Evolutionary conservation across 371 early-diverging fungal genomes (phyloP), one percentile per base, ranked within the genome.

Genomic region (Nematocida ironsii): DNA sequence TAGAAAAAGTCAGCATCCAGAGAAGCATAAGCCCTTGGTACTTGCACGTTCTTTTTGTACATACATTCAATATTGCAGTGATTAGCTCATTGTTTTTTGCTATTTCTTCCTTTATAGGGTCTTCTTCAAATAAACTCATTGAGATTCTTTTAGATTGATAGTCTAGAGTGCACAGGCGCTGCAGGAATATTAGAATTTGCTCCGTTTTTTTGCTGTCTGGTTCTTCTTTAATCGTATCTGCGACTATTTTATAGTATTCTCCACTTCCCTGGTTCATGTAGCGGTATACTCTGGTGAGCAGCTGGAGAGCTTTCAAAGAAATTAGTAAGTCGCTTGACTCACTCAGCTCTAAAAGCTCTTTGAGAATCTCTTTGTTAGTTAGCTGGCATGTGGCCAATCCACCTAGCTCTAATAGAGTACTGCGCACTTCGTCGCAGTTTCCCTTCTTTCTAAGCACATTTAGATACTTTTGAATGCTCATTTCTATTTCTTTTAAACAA

Each of bases 1-100:
- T 25, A 25, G 71, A 76, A 55, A 84, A 86, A 23, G 86, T 80
- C 0, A 83, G 74, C 55, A 86, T 74, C 76, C 83, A 84, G 6
- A 84, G 47, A 23, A 86, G 62, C 25, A 82, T 45, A 9, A 86
- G 68, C 3, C 73, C 73, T 44, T 84, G 78, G 57, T 86, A 86
- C 71, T 86, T 84, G 20, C 83, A 48, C 82, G 80, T 76, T 66
- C 71, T 66, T 25, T 83, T 66, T 33, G 42, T 61, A 45, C 83
- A 76, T 40, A 73, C 83, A 5, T 62, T 62, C 0, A 75, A 33
- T 6, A 86, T 45, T 23, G 69, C 72, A 5, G 50, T 50, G 33
- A 84, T 71, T n/a, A 84, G 57, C 33, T 48, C 81, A 55, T 58
- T 62, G 60, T 83, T 75, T 0, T 62, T 54, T 39, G 64, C 64